These are phyloP conservation scores for Penicillium vulpinum DNA, from an alignment of 2,329 filamentous ascomycete species.

Conservation along the genomic window DNA sequence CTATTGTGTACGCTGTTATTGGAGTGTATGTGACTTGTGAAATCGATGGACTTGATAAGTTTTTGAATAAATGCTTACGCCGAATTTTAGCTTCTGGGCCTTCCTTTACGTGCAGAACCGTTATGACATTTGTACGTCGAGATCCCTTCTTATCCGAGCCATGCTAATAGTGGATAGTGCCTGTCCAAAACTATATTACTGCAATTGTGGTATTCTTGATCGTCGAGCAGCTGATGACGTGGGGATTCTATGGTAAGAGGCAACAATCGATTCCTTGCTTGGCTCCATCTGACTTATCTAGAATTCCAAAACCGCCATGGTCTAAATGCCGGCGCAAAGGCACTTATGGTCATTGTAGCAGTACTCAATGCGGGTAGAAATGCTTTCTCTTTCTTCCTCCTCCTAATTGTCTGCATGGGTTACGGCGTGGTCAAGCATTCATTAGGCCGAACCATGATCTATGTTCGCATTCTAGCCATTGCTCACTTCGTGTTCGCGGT, in stretches of 20 bases:
- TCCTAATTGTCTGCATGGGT: constrained; percentile 98
- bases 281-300: constrained; percentile 44
- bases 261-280: not conserved
- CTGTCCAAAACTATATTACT: constrained; percentile 98
- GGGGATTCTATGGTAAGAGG: constrained; percentile 86
- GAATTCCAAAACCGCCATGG: constrained; percentile 93
- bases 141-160: not conserved
- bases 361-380: constrained; percentile 91
- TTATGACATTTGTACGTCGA: constrained; percentile 73
- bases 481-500: constrained; percentile 94
- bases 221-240: constrained; percentile 95
- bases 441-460: constrained; percentile 90
- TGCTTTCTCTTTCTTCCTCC: constrained; percentile 96
- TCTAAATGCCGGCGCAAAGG: constrained; percentile 77
- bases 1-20: constrained; percentile 88
- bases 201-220: constrained; percentile 93
- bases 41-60: not conserved
- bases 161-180: constrained; percentile 58
- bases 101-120: constrained; percentile 95
- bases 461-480: constrained; percentile 84
- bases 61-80: constrained; percentile 20
- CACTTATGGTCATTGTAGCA: constrained; percentile 85
- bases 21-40: constrained; percentile 56
- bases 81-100: constrained; percentile 71
- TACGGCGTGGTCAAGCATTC: constrained; percentile 96